A percentile compares a stretch with the other conserved stretches of the same genome.
Evolutionary conservation across 306 rosid genomes (phyloP).

Genomic region (Trichosanthes truncata): DNA sequence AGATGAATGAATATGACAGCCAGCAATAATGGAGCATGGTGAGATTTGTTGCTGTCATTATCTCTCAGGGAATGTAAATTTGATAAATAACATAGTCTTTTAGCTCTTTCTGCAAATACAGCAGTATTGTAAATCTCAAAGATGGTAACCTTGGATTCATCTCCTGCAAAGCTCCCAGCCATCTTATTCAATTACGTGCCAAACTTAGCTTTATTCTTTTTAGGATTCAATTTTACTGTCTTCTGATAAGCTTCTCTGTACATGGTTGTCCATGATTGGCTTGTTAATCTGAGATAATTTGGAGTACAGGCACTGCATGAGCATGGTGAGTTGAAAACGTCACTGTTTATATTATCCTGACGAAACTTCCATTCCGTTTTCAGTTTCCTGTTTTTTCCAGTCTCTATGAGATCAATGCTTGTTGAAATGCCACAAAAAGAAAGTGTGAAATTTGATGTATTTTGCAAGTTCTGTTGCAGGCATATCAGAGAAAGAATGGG

Average conservation of each 20-base stretch:
- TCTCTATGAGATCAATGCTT: neutral
- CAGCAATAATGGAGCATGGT: neutral
- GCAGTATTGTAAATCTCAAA: neutral
- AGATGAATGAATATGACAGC: neutral
- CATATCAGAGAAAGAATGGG: constrained; percentile 11
- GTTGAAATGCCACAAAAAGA: neutral
- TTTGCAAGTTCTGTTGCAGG: constrained; percentile 1
- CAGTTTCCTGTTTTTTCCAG: neutral
- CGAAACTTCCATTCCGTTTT: neutral
- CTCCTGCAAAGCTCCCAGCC: constrained; percentile 7
- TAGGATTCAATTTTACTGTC: neutral
- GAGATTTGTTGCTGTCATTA: neutral
- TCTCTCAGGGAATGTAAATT: neutral
- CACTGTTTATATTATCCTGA: neutral
- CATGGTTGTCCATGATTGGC: neutral
- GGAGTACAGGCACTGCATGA: neutral
- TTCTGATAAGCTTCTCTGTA: neutral
- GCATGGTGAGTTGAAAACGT: neutral
- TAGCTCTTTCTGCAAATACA: neutral
- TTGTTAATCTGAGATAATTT: neutral
- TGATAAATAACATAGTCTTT: neutral
- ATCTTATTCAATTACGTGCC: neutral
- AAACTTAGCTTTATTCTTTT: neutral
- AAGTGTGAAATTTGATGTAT: neutral
- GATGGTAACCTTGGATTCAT: constrained; percentile 14